Conservation (phyloP, 345 rosid genomes). For the Lumnitzera littorea region DNA sequence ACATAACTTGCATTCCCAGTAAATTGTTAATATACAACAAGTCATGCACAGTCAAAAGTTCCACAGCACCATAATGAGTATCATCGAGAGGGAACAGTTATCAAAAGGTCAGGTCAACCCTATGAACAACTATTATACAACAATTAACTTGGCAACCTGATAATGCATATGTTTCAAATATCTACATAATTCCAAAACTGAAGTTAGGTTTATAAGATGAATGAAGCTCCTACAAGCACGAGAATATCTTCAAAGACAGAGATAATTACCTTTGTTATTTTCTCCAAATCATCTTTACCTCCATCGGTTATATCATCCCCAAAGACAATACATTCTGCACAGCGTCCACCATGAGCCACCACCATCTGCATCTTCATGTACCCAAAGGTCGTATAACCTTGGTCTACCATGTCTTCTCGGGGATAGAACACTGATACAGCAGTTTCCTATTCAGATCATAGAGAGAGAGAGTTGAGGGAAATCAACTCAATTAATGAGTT, state of each 20-base stretch:
- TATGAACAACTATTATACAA: too few species aligned
- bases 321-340: constrained; percentile 81
- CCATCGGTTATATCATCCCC: constrained; percentile 92
- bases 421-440: constrained; percentile 94
- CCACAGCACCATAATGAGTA: neutral
- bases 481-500: neutral
- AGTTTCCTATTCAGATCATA: constrained; percentile 54
- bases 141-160: too few species aligned
- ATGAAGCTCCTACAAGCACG: too few species aligned
- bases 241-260: neutral
- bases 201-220: too few species aligned
- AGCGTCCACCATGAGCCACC: constrained; percentile 94
- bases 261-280: constrained; percentile 69
- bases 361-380: constrained; percentile 99
- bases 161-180: too few species aligned
- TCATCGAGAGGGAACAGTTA: too few species aligned
- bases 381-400: constrained; percentile 94
- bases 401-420: constrained; percentile 92
- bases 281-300: constrained; percentile 86
- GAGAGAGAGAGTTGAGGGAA: neutral
- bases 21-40: neutral
- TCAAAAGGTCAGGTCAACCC: too few species aligned
- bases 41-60: neutral
- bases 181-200: too few species aligned
- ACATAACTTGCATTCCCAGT: neutral